Base-by-base conservation (phyloP, 228 moss, liverwort and hornwort genomes). In the Sphagnum magellanicum region DNA sequence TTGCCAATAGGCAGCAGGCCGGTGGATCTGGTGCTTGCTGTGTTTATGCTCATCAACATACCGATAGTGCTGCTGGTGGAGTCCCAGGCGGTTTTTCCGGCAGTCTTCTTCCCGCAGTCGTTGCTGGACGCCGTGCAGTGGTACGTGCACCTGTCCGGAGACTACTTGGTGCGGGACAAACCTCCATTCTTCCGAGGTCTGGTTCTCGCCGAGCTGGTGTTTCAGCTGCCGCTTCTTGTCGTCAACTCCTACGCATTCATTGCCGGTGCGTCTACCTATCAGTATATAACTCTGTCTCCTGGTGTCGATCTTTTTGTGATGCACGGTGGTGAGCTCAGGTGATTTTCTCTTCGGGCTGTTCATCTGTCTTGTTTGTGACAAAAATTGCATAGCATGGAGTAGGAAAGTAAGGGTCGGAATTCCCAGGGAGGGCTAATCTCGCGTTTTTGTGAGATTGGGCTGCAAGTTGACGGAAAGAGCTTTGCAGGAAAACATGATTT, bases 71-170 rank as follows among this genome's bases (percentile, higher is more conserved):
- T 81, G 51, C 61, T 94, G 48, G 70, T 94, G 49, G 94, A 94
- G 61, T 79, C 81, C 0, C 94, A 94, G 71, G 46, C 68, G 63
- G 6, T 94, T 3, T 49, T 94, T 57, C 89, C 94, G 5, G 14
- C 81, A 13, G 4, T 48, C 0, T 78, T 84, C 64, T 72, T 86
- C 51, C 88, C 89, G 0, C 51, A 76, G 50, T 67, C 68, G 4
- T 59, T 86, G 14, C 74, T 59, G 50, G 67, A 72, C 70, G 47
- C 82, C 60, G 74, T 81, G 62, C 73, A 53, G 6, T 81, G 69
- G 74, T 86, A 94, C 65, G 79, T 94, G 73, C 65, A 77, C 13
- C 77, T 70, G 49, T 76, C 82, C 4, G 94, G 94, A 12, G 94
- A 94, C 61, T 81, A 79, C 74, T 64, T 87, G 50, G 64, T 87